Percentiles rank a stretch among this genome's conserved stretches.
Conservation (phyloP, 345 rosid species). For the Microthlaspi erraticum region DNA sequence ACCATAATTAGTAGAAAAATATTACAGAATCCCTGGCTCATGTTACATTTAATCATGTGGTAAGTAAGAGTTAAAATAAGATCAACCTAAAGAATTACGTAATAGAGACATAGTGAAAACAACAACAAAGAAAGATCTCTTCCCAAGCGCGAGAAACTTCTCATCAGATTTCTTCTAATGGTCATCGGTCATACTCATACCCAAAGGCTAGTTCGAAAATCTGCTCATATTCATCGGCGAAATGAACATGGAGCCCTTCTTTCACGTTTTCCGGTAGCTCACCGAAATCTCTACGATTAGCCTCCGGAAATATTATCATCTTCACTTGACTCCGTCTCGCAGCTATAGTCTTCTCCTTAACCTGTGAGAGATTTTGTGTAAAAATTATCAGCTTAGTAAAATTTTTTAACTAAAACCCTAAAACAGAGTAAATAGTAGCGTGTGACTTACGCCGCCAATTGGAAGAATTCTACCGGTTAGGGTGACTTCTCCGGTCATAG, state of each 20-base stretch:
- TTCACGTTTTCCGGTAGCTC: conserved; percentile 79
- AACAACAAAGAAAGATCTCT: background rate
- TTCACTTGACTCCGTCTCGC: conserved; percentile 82
- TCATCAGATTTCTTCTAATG: background rate
- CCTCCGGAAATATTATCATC: conserved; percentile 78
- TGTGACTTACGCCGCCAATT: conserved; percentile 79
- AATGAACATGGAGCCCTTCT: conserved; percentile 89
- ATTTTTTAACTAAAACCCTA: background rate
- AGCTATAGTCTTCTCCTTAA: conserved; percentile 90
- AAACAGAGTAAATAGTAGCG: background rate
- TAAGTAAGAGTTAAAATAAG: conserved; percentile 1
- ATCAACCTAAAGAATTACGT: no score
- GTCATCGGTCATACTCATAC: background rate
- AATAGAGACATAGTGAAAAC: background rate
- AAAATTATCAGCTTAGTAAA: background rate
- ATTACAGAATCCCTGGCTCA: background rate
- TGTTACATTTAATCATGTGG: background rate
- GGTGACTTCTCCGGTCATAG: conserved; percentile 95
- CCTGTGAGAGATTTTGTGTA: conserved; percentile 49
- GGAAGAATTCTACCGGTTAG: conserved; percentile 84
- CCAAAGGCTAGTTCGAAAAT: conserved; percentile 65
- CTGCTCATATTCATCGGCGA: conserved; percentile 67
- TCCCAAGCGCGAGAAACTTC: conserved; percentile 3
- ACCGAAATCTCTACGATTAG: conserved; percentile 77
- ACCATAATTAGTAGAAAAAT: background rate